Percentiles rank a stretch among this genome's conserved stretches.
phyloP scores from a whole-genome alignment of 305 asterid genomes.

The Fraxinus angustifolia region DNA sequence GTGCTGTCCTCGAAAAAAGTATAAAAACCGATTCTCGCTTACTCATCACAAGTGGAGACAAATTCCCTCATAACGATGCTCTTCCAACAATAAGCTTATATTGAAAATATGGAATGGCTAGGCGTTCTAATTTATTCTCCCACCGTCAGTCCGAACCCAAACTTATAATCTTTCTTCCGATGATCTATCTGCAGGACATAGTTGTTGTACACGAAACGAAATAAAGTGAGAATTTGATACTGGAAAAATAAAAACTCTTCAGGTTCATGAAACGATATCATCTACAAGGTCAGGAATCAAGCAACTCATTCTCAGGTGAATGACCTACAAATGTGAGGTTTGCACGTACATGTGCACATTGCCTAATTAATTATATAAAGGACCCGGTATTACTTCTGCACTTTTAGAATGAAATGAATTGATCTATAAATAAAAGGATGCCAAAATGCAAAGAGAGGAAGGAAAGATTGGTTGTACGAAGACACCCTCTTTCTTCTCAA shows the following conservation, averaged over 20 bases:
- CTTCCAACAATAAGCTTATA: conserved; percentile 22
- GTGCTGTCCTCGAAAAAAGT: conserved; percentile 24
- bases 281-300: background rate
- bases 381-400: background rate
- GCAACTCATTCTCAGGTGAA: background rate
- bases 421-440: background rate
- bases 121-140: conserved; percentile 60
- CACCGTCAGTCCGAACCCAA: conserved; percentile 83
- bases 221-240: background rate
- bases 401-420: background rate
- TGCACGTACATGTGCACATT: background rate
- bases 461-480: background rate
- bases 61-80: conserved; percentile 4
- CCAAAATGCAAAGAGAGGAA: background rate
- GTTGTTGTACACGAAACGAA: background rate
- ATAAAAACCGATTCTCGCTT: conserved; percentile 38
- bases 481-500: background rate
- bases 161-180: conserved; percentile 86
- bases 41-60: conserved; percentile 20
- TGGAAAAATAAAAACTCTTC: background rate
- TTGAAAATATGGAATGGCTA: conserved; percentile 14
- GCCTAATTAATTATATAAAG: background rate
- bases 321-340: background rate
- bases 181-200: conserved; percentile 70
- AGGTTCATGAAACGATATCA: background rate